Conservation (phyloP, 2,329 filamentous ascomycete genomes). For the Microdochium bolleyi region DNA sequence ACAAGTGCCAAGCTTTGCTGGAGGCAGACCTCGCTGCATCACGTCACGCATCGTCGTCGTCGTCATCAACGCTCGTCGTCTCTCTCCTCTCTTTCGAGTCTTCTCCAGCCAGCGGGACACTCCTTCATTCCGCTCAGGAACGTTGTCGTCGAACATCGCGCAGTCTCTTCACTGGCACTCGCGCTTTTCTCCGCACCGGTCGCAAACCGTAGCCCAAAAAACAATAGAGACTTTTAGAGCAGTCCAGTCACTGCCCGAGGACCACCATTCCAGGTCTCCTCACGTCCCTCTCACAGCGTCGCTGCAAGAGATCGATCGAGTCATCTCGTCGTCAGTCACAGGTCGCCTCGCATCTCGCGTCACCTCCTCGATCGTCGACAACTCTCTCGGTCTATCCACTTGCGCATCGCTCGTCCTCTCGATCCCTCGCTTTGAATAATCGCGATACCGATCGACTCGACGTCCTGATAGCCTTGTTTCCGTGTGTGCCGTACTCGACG, state of each 20-base stretch:
- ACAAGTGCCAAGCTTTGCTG: background rate
- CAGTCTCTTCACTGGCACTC: background rate
- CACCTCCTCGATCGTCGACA: slow-evolving; percentile 15
- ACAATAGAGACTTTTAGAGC: background rate
- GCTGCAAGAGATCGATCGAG: background rate
- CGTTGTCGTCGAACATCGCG: background rate
- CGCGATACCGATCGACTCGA: slow-evolving; percentile 11
- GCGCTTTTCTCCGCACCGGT: background rate
- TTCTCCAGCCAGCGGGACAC: background rate
- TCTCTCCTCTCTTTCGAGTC: background rate
- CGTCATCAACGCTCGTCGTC: slow-evolving; percentile 16
- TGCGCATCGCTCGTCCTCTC: slow-evolving; percentile 16
- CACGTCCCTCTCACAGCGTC: background rate
- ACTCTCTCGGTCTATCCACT: slow-evolving; percentile 17
- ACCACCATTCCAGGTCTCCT: background rate
- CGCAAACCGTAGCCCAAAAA: background rate
- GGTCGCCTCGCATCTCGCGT: slow-evolving; percentile 6
- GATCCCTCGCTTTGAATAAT: slow-evolving; percentile 11
- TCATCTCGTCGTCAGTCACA: background rate
- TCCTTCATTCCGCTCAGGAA: background rate
- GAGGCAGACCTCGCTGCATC: slow-evolving; percentile 1
- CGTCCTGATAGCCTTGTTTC: slow-evolving; percentile 12
- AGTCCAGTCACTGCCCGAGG: background rate
- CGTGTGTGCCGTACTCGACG: slow-evolving; percentile 14
- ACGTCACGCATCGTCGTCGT: slow-evolving; percentile 10